Conservation (phyloP, 192 early-diverging fungal species). For the Spizellomyces sp. region DNA sequence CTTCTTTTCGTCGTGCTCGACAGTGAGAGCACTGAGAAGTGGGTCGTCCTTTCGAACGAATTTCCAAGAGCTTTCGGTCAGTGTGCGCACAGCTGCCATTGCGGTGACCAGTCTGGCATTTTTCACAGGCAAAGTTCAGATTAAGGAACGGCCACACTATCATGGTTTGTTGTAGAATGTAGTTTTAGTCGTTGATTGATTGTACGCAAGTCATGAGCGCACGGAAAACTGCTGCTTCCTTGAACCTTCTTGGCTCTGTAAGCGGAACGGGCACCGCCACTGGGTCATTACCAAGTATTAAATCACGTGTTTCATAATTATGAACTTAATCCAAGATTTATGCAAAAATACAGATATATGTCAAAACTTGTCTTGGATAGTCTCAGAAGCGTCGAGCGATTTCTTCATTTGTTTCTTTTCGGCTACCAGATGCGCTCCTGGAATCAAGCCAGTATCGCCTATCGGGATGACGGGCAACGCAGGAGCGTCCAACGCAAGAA, state of each 20-base stretch:
- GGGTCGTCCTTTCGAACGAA: constrained; percentile 25
- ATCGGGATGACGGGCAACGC: constrained; percentile 30
- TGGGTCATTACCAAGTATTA: no score
- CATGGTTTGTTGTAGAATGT: not conserved
- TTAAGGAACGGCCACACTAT: constrained; percentile 20
- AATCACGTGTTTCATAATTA: not conserved
- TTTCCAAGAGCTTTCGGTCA: constrained; percentile 24
- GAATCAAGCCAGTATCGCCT: not conserved
- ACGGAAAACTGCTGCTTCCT: no score
- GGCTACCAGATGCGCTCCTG: constrained; percentile 28
- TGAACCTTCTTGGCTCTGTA: no score
- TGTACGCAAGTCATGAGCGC: no score
- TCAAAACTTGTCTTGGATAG: no score
- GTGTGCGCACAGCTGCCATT: constrained; percentile 24
- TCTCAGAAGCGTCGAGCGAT: not conserved
- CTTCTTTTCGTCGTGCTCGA: constrained; percentile 9
- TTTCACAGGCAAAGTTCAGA: constrained; percentile 33
- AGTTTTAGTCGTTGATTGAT: no score
- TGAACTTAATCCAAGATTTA: not conserved
- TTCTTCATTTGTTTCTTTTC: constrained; percentile 24
- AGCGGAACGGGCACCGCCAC: no score
- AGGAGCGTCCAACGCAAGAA: constrained; percentile 15
- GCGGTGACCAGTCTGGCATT: constrained; percentile 29
- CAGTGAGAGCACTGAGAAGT: constrained; percentile 32
- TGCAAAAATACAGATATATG: not conserved